Conservation (phyloP, 23 red algal species). For the Gracilaria domingensis region DNA sequence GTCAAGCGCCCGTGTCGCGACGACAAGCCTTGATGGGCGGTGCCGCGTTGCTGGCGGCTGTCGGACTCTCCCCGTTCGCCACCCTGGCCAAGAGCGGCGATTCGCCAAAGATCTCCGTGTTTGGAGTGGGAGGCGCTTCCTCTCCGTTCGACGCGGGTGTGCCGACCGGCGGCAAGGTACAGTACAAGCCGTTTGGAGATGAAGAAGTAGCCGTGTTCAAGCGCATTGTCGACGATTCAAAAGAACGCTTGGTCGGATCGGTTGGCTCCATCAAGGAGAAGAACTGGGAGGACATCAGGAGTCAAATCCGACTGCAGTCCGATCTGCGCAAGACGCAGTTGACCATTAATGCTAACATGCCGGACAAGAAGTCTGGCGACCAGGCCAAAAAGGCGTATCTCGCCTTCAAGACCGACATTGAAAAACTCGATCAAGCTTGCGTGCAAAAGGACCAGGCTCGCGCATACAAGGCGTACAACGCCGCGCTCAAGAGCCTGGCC, state of each 20-base stretch:
- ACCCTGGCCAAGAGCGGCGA: constrained; percentile 79
- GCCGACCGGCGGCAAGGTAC: constrained; percentile 58
- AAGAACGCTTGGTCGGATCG: constrained; percentile 50
- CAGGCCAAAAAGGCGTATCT: constrained; percentile 79
- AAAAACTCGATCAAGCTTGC: constrained; percentile 85
- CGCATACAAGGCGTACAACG: constrained; percentile 64
- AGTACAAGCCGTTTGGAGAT: constrained; percentile 76
- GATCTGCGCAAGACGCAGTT: constrained; percentile 61
- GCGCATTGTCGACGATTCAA: constrained; percentile 62
- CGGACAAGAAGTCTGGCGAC: constrained; percentile 33
- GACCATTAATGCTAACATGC: constrained; percentile 52
- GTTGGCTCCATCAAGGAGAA: constrained; percentile 73
- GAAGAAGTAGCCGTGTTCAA: constrained; percentile 69
- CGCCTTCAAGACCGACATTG: constrained; percentile 82
- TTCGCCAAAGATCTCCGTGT: constrained; percentile 88
- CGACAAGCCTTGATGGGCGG: constrained; percentile 49
- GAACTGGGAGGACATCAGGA: constrained; percentile 96
- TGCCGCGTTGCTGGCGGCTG: constrained; percentile 22
- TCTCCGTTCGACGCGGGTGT: constrained; percentile 86
- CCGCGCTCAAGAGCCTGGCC: constrained; percentile 62
- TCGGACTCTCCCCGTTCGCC: constrained; percentile 33
- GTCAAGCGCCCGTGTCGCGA: constrained; percentile 35
- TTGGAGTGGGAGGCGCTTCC: constrained; percentile 80
- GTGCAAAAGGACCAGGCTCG: constrained; percentile 81
- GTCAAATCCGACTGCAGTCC: constrained; percentile 68